These are phyloP conservation scores for Nitzschia putrida DNA, from an alignment of 108 stramenopile genomes.

Conservation along the genomic window DNA sequence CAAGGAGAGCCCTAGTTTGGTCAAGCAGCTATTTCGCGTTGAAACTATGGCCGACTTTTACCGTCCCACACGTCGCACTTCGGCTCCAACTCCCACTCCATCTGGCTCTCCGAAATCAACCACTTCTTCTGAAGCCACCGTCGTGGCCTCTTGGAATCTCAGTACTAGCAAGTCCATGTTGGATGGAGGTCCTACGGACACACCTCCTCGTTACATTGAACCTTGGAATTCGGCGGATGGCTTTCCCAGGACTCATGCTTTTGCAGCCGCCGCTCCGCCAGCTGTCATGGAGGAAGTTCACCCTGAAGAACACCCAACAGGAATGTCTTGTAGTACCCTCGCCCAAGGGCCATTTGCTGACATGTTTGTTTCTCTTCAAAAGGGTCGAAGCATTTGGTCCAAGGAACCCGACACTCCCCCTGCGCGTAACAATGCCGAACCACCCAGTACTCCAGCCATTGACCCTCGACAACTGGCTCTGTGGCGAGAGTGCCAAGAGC, in stretches of 20 bases:
- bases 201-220: not conserved
- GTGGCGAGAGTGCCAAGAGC: slow-evolving; percentile 19
- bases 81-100: not conserved
- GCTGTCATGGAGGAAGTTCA: slow-evolving; percentile 26
- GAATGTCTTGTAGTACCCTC: slow-evolving; percentile 25
- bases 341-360: slow-evolving; percentile 29
- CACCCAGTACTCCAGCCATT: not conserved
- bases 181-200: not conserved
- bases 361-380: slow-evolving; percentile 29
- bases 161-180: slow-evolving; percentile 12
- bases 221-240: not conserved
- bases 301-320: slow-evolving; percentile 11
- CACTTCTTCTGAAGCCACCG: slow-evolving; percentile 35
- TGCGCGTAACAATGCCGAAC: not conserved
- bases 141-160: slow-evolving; percentile 31
- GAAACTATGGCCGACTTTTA: not conserved
- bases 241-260: not conserved
- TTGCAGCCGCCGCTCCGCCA: not conserved
- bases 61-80: not conserved
- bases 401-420: not conserved
- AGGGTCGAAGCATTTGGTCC: slow-evolving; percentile 8
- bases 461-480: slow-evolving; percentile 11
- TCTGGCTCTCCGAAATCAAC: slow-evolving; percentile 16
- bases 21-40: not conserved
- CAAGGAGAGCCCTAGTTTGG: not conserved